A percentile compares a stretch with the other conserved stretches of the same genome.
Evolutionary conservation across 2,329 filamentous ascomycete genomes (phyloP).

Genomic region (Fusarium oxysporum): DNA sequence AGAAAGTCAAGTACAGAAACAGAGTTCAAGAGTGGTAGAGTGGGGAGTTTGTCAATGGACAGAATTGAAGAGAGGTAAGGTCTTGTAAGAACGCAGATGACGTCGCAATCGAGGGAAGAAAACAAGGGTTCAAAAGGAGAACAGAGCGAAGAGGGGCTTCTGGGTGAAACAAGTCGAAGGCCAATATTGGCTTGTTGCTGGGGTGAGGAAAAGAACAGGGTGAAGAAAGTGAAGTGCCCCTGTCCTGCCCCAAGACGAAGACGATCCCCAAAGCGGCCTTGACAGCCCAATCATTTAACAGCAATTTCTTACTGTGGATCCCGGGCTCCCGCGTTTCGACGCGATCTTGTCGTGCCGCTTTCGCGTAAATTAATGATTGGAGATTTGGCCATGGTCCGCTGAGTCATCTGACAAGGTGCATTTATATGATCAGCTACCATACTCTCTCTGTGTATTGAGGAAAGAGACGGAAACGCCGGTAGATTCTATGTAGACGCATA

Average conservation of each 20-base stretch:
- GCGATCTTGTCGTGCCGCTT: conserved; percentile 43
- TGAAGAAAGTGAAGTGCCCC: conserved; percentile 12
- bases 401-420: conserved; percentile 34
- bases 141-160: conserved; percentile 16
- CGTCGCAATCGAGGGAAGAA: conserved; percentile 25
- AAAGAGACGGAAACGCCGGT: background rate
- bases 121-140: conserved; percentile 33
- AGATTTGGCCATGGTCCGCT: conserved; percentile 9
- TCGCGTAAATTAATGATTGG: conserved; percentile 47
- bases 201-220: conserved; percentile 26
- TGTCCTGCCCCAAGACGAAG: conserved; percentile 6
- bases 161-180: conserved; percentile 15
- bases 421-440: conserved; percentile 9
- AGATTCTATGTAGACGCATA: background rate
- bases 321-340: conserved; percentile 15
- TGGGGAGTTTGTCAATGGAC: conserved; percentile 31
- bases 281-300: conserved; percentile 20
- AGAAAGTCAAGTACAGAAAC: conserved; percentile 2
- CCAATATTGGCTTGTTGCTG: conserved; percentile 27
- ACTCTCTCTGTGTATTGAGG: too few relatives aligned
- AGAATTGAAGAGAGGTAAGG: background rate
- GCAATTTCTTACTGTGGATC: conserved; percentile 20
- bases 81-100: conserved; percentile 17
- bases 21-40: conserved; percentile 16
- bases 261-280: conserved; percentile 8